Evolutionary conservation across 164 flowering plant genomes (phyloP), one percentile per base, ranked within the genome.

Genomic region (Buxus sempervirens): DNA sequence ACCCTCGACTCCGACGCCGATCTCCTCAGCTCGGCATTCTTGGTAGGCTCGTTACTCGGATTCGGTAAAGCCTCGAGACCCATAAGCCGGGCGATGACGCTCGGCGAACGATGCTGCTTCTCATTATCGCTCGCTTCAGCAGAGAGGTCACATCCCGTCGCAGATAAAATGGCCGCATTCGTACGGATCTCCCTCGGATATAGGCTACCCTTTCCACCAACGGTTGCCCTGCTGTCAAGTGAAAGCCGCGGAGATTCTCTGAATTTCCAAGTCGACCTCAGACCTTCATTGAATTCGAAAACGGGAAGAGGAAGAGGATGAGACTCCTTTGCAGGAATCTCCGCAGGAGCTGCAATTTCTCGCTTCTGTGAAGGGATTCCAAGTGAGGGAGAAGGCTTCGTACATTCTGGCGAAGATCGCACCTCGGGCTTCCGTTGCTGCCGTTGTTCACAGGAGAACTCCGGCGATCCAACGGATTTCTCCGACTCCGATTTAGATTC

Each of bases 1-100:
- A 81, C 95, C 72, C 99, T 79, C 2, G 97, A 89, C 67, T 95
- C 97, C 20, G 99, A 95, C 2, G 96, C 91, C 12, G 97, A 95
- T 81, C 99, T 78, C 62, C 94, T 82, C 4, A 91, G 84, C 85
- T 91, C 90, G 2, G 84, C 77, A 27, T 75, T 80, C 71, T 72
- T 74, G 25, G 23, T 63, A 19, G 81, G 79, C 25, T 82, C 84
- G 0, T 83, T 68, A 19, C 70, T 64, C 0, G 81, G 57, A 9
- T 68, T 48, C 5, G 90, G 84, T 54, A 89, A 49, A 36, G 81
- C 85, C 25, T 86, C 93, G 4, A 91, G 86, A 16, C 97, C 97
- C 97, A 91, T 91, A 8, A 91, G 83, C 64, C 86, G 70, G 0
- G 93, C 97, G 42, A 91, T 81, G n/a, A 91, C 97, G 61, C 97